Evolutionary conservation across 2,329 filamentous ascomycete species (phyloP).

Genomic region (Neurospora sp.): DNA sequence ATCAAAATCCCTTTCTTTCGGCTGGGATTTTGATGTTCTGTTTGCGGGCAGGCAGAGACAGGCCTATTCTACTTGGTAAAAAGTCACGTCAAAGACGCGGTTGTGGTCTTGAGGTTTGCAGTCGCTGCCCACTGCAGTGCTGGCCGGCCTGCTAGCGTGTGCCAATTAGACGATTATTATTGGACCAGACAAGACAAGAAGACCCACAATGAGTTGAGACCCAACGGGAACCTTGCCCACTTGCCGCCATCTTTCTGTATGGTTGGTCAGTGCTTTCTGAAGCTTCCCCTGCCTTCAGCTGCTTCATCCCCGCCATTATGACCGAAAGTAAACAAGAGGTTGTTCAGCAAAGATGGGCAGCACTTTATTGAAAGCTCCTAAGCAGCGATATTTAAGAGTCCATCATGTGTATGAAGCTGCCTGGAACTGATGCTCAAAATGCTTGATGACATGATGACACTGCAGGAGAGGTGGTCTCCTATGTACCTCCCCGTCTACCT

Average conservation of each 20-base stretch:
- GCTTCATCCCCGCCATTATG: background rate
- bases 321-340: background rate
- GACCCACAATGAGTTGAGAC: background rate
- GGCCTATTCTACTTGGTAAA: constrained; percentile 3
- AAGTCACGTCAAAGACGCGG: constrained; percentile 23
- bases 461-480: background rate
- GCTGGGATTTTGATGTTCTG: background rate
- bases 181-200: background rate
- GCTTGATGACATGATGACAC: background rate
- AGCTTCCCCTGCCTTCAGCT: background rate
- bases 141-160: background rate
- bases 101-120: background rate
- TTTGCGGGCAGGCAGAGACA: background rate
- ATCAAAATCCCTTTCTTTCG: background rate
- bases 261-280: background rate
- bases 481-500: background rate
- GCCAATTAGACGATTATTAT: background rate
- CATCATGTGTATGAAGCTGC: background rate
- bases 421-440: background rate
- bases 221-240: background rate
- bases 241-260: background rate
- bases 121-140: background rate
- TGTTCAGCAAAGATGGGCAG: background rate
- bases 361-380: background rate
- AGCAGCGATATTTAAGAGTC: background rate